A percentile compares a stretch with the other conserved stretches of the same genome.
Conservation (phyloP, 306 rosid species). For the Senna tora region DNA sequence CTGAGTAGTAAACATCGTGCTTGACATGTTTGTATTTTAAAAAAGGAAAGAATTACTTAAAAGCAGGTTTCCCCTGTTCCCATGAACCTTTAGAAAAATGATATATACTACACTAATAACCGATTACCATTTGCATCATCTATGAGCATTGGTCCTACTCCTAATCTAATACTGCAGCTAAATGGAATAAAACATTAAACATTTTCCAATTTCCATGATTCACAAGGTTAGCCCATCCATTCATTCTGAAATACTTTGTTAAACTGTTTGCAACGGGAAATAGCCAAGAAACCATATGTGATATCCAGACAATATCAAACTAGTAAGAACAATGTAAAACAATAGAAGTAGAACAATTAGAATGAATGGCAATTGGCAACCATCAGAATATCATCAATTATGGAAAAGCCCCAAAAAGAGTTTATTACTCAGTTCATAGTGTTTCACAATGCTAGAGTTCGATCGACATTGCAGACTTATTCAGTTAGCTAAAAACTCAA, state of each 20-base stretch:
- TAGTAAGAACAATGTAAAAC: neutral
- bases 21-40: neutral
- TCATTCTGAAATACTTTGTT: too few relatives aligned
- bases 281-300: neutral
- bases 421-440: neutral
- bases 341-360: neutral
- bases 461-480: neutral
- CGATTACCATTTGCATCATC: neutral
- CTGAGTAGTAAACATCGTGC: neutral
- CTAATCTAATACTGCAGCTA: neutral
- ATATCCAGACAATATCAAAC: neutral
- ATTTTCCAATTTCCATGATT: neutral
- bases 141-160: neutral
- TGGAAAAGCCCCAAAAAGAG: neutral
- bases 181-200: neutral
- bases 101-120: neutral
- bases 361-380: neutral
- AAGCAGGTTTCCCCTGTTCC: neutral
- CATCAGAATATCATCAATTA: slow-evolving; percentile 7
- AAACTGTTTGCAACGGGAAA: neutral
- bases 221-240: too few relatives aligned
- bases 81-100: neutral
- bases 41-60: neutral
- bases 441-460: neutral
- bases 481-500: neutral